phyloP scores from a whole-genome alignment of 805 yeast species.

The Jamesozyma lodderae region DNA sequence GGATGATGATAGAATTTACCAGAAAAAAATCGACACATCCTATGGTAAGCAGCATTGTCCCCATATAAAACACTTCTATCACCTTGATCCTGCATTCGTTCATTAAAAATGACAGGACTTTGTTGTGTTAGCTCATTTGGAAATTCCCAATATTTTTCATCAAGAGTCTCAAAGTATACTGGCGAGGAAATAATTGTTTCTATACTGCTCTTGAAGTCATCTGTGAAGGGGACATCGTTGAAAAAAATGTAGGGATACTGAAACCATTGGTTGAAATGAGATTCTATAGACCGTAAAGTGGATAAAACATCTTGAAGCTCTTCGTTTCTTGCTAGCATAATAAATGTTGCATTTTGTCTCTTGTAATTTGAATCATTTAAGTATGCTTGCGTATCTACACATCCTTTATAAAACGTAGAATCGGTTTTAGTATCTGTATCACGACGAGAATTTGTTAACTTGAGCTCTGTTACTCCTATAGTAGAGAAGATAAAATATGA shows the following conservation, averaged over 20 bases:
- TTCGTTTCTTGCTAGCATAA: slow-evolving; percentile 71
- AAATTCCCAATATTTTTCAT: slow-evolving; percentile 59
- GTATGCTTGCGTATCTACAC: slow-evolving; percentile 40
- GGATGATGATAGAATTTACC: slow-evolving; percentile 79
- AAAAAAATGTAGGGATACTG: slow-evolving; percentile 87
- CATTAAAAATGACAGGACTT: too few relatives aligned
- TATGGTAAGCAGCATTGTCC: slow-evolving; percentile 70
- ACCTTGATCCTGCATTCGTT: slow-evolving; percentile 60
- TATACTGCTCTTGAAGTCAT: slow-evolving; percentile 51
- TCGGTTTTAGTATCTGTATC: slow-evolving; percentile 26
- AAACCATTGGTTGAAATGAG: slow-evolving; percentile 90
- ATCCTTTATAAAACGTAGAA: slow-evolving; percentile 47
- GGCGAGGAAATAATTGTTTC: slow-evolving; percentile 44
- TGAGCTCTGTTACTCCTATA: neutral
- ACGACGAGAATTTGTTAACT: slow-evolving; percentile 10
- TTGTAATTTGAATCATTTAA: slow-evolving; percentile 16
- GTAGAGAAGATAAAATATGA: slow-evolving; percentile 4
- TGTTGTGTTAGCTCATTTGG: slow-evolving; percentile 25
- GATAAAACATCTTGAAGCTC: slow-evolving; percentile 71
- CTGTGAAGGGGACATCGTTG: slow-evolving; percentile 67
- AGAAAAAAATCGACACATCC: slow-evolving; percentile 90
- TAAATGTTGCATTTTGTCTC: slow-evolving; percentile 75
- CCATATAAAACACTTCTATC: slow-evolving; percentile 83
- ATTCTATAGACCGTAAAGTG: slow-evolving; percentile 67
- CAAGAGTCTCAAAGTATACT: slow-evolving; percentile 54